Conservation (phyloP, 2,329 filamentous ascomycete species). For the Parastagonospora nodorum region DNA sequence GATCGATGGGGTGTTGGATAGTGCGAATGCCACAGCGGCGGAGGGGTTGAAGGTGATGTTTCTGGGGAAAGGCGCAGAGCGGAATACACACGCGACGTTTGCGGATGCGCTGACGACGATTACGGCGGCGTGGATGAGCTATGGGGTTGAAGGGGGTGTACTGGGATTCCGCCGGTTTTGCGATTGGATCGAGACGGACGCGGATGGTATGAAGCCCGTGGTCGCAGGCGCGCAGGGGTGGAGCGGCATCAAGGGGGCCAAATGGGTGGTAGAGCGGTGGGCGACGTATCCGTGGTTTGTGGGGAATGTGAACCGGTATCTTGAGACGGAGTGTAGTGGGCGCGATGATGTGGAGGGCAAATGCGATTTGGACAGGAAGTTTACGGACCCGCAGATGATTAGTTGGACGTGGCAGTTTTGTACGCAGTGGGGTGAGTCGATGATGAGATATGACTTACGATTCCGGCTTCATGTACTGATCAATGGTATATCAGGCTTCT, state of each 20-base stretch:
- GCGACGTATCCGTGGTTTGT: slow-evolving; percentile 48
- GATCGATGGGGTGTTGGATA: slow-evolving; percentile 54
- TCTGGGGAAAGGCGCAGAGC: slow-evolving; percentile 52
- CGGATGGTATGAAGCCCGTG: slow-evolving; percentile 31
- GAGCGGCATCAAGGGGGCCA: slow-evolving; percentile 47
- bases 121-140: slow-evolving; percentile 52
- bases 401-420: slow-evolving; percentile 60
- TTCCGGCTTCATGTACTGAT: not conserved
- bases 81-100: slow-evolving; percentile 55
- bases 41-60: slow-evolving; percentile 55
- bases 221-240: slow-evolving; percentile 49
- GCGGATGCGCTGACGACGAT: slow-evolving; percentile 49
- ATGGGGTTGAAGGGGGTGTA: slow-evolving; percentile 47
- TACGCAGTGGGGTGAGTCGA: slow-evolving; percentile 54
- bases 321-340: slow-evolving; percentile 49
- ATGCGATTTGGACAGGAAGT: slow-evolving; percentile 47
- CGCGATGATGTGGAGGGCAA: slow-evolving; percentile 25
- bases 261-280: slow-evolving; percentile 51
- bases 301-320: slow-evolving; percentile 46
- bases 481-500: slow-evolving; percentile 45
- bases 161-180: slow-evolving; percentile 51
- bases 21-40: slow-evolving; percentile 33
- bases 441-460: too few relatives aligned
- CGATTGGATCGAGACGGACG: slow-evolving; percentile 53
- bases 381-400: slow-evolving; percentile 46